phyloP scores from a whole-genome alignment of 495 filamentous ascomycete genomes.

The Lichina pygmaea region DNA sequence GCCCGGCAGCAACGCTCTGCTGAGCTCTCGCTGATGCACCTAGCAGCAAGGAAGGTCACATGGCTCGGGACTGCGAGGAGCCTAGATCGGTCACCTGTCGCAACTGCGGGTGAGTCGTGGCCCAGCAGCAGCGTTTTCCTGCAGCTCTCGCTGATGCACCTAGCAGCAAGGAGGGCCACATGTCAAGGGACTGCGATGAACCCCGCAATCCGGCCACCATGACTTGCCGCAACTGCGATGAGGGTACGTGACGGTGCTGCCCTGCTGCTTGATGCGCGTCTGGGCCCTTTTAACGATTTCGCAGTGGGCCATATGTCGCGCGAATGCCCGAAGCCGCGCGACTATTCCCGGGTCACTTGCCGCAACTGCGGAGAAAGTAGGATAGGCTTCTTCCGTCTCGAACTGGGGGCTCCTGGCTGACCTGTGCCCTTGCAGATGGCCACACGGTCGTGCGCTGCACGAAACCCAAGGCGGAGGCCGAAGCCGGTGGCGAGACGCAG shows the following conservation, averaged over 20 bases:
- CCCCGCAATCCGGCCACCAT: slow-evolving; percentile 20
- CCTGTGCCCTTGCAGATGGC: slow-evolving; percentile 23
- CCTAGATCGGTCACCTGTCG: too few relatives aligned
- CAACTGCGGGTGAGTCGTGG: slow-evolving; percentile 27
- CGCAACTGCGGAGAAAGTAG: slow-evolving; percentile 42
- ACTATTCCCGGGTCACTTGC: slow-evolving; percentile 55
- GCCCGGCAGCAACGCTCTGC: not conserved
- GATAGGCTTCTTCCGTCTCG: slow-evolving; percentile 5
- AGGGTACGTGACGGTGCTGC: slow-evolving; percentile 10
- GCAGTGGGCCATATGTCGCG: slow-evolving; percentile 38
- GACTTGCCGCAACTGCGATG: slow-evolving; percentile 45
- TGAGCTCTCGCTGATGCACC: not conserved
- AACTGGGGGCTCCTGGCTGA: not conserved
- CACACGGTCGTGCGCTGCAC: slow-evolving; percentile 35
- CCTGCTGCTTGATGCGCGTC: not conserved
- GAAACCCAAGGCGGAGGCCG: not conserved
- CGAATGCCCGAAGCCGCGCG: slow-evolving; percentile 51
- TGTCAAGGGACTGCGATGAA: slow-evolving; percentile 26
- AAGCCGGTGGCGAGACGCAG: too few relatives aligned
- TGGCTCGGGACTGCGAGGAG: slow-evolving; percentile 26
- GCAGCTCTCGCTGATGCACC: not conserved
- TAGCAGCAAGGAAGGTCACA: slow-evolving; percentile 22
- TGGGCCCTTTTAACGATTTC: slow-evolving; percentile 1
- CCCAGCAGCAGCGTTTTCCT: not conserved
- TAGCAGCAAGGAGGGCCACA: slow-evolving; percentile 22